Evolutionary conservation across 2,329 filamentous ascomycete species (phyloP).

Genomic region (Pyrenophora graminea): DNA sequence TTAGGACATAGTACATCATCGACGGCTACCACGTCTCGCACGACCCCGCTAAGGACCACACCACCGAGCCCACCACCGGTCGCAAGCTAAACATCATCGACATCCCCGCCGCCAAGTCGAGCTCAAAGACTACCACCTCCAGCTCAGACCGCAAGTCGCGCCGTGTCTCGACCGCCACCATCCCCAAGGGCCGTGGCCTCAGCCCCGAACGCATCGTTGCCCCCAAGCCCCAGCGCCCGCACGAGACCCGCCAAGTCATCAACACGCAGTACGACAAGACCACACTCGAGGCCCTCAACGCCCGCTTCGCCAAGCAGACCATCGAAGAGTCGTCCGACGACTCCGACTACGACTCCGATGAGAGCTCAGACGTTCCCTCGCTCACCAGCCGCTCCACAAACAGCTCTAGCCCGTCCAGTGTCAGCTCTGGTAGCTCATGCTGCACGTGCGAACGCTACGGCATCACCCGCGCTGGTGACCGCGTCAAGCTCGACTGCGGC

Average conservation of each 20-base stretch:
- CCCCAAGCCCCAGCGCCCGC: conserved; percentile 85
- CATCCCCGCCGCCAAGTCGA: conserved; percentile 64
- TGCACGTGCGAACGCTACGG: conserved; percentile 97
- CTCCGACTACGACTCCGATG: conserved; percentile 67
- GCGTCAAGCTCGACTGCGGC: conserved; percentile 95
- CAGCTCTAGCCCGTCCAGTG: conserved; percentile 66
- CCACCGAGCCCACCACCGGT: conserved; percentile 93
- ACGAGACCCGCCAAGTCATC: conserved; percentile 85
- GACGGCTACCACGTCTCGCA: conserved; percentile 98
- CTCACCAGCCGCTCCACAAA: conserved; percentile 72
- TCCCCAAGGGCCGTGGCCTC: conserved; percentile 86
- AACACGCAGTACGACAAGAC: conserved; percentile 77
- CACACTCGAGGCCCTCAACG: conserved; percentile 77
- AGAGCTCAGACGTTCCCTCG: conserved; percentile 73
- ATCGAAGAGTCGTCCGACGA: conserved; percentile 53
- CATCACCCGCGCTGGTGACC: conserved; percentile 89
- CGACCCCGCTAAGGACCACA: conserved; percentile 87
- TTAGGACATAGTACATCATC: conserved; percentile 74
- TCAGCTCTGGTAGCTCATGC: conserved; percentile 57
- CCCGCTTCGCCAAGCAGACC: conserved; percentile 73
- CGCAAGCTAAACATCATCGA: conserved; percentile 98
- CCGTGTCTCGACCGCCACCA: conserved; percentile 62
- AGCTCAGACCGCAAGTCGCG: conserved; percentile 51
- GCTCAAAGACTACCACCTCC: conserved; percentile 55
- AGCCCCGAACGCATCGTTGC: conserved; percentile 88